Evolutionary conservation across 2,329 filamentous ascomycete genomes (phyloP), one percentile per base, ranked within the genome.

Genomic region (Diaporthe citriasiana): DNA sequence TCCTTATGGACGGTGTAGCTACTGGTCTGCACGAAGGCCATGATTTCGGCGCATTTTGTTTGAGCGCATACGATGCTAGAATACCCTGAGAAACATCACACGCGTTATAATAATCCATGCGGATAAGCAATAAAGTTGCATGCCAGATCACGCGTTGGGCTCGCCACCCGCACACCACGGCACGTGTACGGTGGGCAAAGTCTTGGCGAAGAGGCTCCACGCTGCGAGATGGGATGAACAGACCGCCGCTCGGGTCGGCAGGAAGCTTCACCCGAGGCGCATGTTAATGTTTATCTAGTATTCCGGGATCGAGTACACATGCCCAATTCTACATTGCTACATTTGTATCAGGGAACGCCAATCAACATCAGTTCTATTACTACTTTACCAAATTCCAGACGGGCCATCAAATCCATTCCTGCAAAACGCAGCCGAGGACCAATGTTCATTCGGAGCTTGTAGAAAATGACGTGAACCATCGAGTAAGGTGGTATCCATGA

Each of bases 211-310:
- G 9, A 65, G 59, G 25, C 59, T 7, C 42, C 40, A 40, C 42
- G 27, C 59, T 33, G 59, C 59, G n/a, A 47, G 40, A 47, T 33
- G 27, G 59, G 59, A 47, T 47, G 59, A 65, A 65, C 59, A 9
- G 19, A 27, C 25, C 15, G 57, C 57, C 10, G 8, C 27, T 47
- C 27, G 59, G 59, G 19, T 65, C 42, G 25, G 27, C 25, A 47
- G 45, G 9, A 33, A 33, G 17, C 25, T 19, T 63, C 17, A 33
- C 45, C 17, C 17, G 3, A 9, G 25, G 17, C 22, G n/a, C 25
- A 30, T 17, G 25, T n/a, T 25, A 40, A 19, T 33, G n/a, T n/a
- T n/a, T n/a, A 13, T 30, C 38, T 13, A 40, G 40, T 13, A 13
- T 13, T 47, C 19, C 22, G 5, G 7, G 25, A 12, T 63, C n/a